These are phyloP conservation scores for Aplosporella prunicola DNA, from an alignment of 2,329 filamentous ascomycete species.

Conservation along the genomic window DNA sequence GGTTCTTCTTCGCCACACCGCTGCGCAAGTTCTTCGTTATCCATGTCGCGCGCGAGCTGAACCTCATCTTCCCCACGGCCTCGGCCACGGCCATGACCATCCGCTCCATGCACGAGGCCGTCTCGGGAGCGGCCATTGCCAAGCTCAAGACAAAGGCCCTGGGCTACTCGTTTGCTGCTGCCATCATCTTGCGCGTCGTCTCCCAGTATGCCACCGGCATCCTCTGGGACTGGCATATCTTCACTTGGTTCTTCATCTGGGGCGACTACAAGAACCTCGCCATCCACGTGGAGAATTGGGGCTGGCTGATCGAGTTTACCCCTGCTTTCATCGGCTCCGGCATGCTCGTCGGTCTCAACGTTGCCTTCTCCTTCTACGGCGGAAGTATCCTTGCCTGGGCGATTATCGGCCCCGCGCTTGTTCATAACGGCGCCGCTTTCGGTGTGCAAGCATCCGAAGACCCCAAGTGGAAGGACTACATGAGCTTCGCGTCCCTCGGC, in stretches of 20 bases:
- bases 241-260: constrained; percentile 49
- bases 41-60: constrained; percentile 51
- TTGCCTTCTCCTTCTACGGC: constrained; percentile 48
- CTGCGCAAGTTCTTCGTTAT: constrained; percentile 60
- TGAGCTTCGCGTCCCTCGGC: constrained; percentile 32
- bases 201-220: constrained; percentile 52
- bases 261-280: constrained; percentile 40
- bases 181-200: constrained; percentile 45
- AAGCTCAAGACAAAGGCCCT: constrained; percentile 50
- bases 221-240: constrained; percentile 50
- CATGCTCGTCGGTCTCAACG: constrained; percentile 44
- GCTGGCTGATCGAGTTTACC: constrained; percentile 51
- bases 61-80: constrained; percentile 50
- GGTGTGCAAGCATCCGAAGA: constrained; percentile 28
- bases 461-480: constrained; percentile 36
- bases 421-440: constrained; percentile 43
- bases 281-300: constrained; percentile 50
- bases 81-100: constrained; percentile 55
- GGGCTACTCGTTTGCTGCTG: constrained; percentile 40
- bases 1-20: constrained; percentile 44
- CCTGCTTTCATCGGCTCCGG: constrained; percentile 48
- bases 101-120: constrained; percentile 51
- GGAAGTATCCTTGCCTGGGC: constrained; percentile 49
- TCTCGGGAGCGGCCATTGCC: constrained; percentile 43
- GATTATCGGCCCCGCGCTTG: constrained; percentile 48